Conservation (phyloP, 2,329 filamentous ascomycete species). For the Cephalotrichum gorgonifer region DNA sequence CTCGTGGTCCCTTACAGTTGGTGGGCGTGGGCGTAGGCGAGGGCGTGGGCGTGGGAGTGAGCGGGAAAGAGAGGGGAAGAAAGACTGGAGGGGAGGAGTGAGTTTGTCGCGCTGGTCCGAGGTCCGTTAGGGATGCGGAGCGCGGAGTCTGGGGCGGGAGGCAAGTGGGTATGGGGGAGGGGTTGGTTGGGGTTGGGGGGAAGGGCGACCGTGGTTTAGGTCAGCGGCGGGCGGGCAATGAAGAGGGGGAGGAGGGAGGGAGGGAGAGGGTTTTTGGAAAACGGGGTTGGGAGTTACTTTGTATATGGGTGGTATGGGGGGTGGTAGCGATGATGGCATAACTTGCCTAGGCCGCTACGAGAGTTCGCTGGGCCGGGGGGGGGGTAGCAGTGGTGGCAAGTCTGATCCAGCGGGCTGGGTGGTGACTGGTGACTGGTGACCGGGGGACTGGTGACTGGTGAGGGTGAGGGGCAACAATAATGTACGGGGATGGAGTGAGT, state of each 20-base stretch:
- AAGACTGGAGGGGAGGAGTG: not conserved
- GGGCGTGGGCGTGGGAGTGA: no score
- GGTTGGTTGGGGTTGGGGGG: not conserved
- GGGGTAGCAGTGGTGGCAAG: slow-evolving; percentile 3
- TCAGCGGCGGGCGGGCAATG: not conserved
- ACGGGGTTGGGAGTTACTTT: not conserved
- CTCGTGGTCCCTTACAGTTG: not conserved
- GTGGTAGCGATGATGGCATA: slow-evolving; percentile 2
- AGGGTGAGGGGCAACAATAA: no score
- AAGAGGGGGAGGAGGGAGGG: not conserved
- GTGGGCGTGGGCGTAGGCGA: no score
- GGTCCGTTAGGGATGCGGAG: slow-evolving; percentile 3
- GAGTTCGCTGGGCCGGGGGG: not conserved
- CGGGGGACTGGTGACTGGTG: not conserved
- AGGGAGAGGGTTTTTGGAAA: not conserved
- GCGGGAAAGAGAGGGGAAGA: not conserved
- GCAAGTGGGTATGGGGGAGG: slow-evolving; percentile 4
- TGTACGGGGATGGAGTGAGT: no score
- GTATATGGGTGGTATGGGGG: not conserved
- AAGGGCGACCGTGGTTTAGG: not conserved
- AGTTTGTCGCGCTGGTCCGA: not conserved
- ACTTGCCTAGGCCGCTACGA: not conserved
- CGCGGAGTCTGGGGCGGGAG: slow-evolving; percentile 4
- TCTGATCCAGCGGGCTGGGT: not conserved
- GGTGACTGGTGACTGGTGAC: not conserved